Evolutionary conservation across 2,329 filamentous ascomycete genomes (phyloP).

Genomic region (Fusarium humuli): DNA sequence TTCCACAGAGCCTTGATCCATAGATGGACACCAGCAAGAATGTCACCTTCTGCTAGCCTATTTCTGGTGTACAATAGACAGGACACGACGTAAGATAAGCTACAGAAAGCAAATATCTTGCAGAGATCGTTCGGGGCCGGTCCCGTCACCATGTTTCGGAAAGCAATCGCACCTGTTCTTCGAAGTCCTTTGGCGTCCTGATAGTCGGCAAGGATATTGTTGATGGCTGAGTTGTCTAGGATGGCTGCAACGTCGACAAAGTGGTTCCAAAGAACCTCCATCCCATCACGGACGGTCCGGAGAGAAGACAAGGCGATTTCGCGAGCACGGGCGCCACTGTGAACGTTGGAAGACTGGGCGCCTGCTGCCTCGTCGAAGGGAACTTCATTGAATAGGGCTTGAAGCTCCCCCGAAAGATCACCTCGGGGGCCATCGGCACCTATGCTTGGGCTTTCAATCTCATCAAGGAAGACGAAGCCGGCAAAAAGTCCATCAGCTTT

Average conservation of each 20-base stretch:
- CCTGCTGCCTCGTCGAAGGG: fast-evolving
- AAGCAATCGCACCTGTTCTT: slow-evolving; percentile 29
- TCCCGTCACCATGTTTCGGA: slow-evolving; percentile 31
- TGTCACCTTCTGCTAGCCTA: neutral
- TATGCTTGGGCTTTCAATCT: neutral
- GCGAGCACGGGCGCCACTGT: neutral
- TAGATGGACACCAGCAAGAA: slow-evolving; percentile 24
- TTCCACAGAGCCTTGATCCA: slow-evolving; percentile 29
- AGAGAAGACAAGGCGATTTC: slow-evolving; percentile 17
- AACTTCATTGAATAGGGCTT: neutral
- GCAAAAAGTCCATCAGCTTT: slow-evolving; percentile 34
- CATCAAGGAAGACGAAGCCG: slow-evolving; percentile 21
- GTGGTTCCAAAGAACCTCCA: slow-evolving; percentile 12
- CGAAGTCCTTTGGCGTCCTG: slow-evolving; percentile 21
- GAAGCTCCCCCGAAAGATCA: neutral
- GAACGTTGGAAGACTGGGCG: neutral
- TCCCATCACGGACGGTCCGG: slow-evolving; percentile 7
- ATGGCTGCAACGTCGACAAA: slow-evolving; percentile 2
- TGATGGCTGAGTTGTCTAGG: neutral
- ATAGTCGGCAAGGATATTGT: slow-evolving; percentile 13
- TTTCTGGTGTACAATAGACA: neutral
- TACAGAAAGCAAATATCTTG: slow-evolving; percentile 35
- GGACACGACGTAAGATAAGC: slow-evolving; percentile 38
- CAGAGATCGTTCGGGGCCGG: neutral
- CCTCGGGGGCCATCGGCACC: fast-evolving